These are phyloP conservation scores for Leptographium galeiforme DNA, from an alignment of 2,329 filamentous ascomycete genomes.

Conservation along the genomic window DNA sequence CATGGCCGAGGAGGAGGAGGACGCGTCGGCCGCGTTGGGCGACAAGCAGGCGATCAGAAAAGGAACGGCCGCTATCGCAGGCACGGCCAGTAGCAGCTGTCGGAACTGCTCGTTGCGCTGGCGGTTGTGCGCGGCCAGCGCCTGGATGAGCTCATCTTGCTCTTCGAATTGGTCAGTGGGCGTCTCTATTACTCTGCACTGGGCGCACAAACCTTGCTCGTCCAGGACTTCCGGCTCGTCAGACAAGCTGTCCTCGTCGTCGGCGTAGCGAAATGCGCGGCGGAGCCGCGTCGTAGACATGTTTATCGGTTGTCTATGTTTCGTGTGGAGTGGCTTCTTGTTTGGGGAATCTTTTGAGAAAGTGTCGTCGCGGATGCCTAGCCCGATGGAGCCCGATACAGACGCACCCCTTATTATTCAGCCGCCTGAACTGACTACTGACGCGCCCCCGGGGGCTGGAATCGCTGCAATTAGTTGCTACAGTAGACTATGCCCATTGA, in stretches of 20 bases:
- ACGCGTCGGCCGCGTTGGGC: slow-evolving; percentile 1
- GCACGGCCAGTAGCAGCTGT: slow-evolving; percentile 36
- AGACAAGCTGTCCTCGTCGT: slow-evolving; percentile 39
- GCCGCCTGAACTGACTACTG: too few species aligned
- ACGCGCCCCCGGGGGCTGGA: too few species aligned
- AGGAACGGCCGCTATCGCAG: slow-evolving; percentile 22
- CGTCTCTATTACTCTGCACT: background rate
- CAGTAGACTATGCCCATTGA: too few species aligned
- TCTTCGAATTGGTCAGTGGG: slow-evolving; percentile 25
- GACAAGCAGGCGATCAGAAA: slow-evolving; percentile 19
- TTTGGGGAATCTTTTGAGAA: too few species aligned
- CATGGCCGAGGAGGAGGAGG: slow-evolving; percentile 18
- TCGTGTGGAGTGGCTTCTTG: too few species aligned
- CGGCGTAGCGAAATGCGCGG: slow-evolving; percentile 64
- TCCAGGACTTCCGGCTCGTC: slow-evolving; percentile 53
- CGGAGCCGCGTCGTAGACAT: slow-evolving; percentile 46
- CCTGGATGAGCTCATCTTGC: slow-evolving; percentile 49
- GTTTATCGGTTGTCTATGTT: background rate
- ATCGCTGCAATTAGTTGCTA: too few species aligned
- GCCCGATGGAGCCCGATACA: too few species aligned
- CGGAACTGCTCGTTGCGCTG: slow-evolving; percentile 44
- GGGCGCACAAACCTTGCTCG: slow-evolving; percentile 47
- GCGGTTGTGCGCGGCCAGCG: slow-evolving; percentile 41
- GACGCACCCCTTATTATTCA: too few species aligned
- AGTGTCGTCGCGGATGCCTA: too few species aligned